phyloP scores from a whole-genome alignment of 2,329 filamentous ascomycete species.

The Arthrobotrys sinensis region DNA sequence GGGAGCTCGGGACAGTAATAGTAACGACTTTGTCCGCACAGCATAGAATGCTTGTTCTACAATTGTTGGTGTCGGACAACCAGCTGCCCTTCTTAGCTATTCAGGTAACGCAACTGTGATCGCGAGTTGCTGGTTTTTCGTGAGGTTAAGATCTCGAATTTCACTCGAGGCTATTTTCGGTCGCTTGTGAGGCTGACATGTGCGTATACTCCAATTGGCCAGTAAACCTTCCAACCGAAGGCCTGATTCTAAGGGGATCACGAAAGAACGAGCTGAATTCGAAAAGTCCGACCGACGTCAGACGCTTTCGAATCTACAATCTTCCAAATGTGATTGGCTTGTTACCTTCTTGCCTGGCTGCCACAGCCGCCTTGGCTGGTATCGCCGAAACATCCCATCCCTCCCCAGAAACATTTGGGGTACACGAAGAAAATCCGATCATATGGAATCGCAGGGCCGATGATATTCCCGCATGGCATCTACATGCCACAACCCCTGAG shows the following conservation, averaged over 20 bases:
- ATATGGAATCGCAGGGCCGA: slow-evolving; percentile 23
- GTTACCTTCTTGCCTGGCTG: slow-evolving; percentile 21
- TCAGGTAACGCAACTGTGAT: neutral
- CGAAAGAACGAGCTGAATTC: slow-evolving; percentile 17
- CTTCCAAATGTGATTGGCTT: slow-evolving; percentile 15
- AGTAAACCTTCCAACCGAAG: neutral
- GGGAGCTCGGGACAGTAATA: slow-evolving; percentile 4
- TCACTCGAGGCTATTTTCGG: neutral
- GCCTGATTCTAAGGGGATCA: neutral
- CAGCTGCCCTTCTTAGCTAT: neutral
- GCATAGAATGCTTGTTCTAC: neutral
- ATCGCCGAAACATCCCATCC: slow-evolving; percentile 2
- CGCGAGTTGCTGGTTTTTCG: neutral
- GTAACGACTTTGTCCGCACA: neutral
- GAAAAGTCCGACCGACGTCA: slow-evolving; percentile 19
- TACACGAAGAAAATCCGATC: neutral
- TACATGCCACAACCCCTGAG: slow-evolving; percentile 22
- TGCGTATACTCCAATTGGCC: slow-evolving; percentile 3
- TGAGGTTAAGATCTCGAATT: neutral
- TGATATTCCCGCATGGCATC: slow-evolving; percentile 12
- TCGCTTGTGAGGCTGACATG: neutral
- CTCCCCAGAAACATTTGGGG: neutral
- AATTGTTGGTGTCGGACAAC: neutral
- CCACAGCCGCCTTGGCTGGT: slow-evolving; percentile 29
- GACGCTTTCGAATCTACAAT: neutral